Evolutionary conservation across 1,139 yeast species (phyloP), one percentile per base, ranked within the genome.

Genomic region (Blastobotrys petasosporus): DNA sequence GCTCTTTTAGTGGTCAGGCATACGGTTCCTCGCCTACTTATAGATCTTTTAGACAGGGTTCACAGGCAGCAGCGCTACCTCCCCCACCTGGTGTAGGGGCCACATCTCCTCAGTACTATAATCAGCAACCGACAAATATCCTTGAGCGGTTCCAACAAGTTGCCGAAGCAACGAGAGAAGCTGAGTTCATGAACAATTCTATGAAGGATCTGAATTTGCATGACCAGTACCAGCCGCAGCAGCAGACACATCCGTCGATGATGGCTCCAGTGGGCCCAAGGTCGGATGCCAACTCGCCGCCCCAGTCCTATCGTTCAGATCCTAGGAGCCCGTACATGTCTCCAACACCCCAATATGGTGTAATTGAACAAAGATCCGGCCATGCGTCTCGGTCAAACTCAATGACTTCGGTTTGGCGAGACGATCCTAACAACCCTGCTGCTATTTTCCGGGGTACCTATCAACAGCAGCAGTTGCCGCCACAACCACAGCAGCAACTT

Each of bases 131-230:
- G 10, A 39, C 47, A n/a, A 51, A 48, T 39, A 42, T 55, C 20
- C 44, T 52, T 15, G 59, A 57, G 37, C 80, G 83, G 62, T 84
- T 85, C 60, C 71, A 85, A 6, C 69, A 79, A n/a, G 82, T 85
- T 15, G 87, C 86, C 10, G 94, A 85, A 50, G 85, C 87, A 33
- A 85, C 94, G 0, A 70, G 87, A 54, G 90, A 83, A 52, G 76
- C 83, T 35, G 94, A 85, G 58, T 61, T 79, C 37, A 60, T 73
- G 82, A 37, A 92, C 83, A 58, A 62, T 77, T 38, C 60, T 72
- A 17, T 54, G 50, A 5, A 53, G 52, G 28, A 47, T 49, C 50
- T 50, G 45, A 15, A 40, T 43, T 13, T 39, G 50, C 30, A 46
- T 30, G 11, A 17, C 44, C 28, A 28, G n/a, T 23, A 34, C 25